phyloP scores from a whole-genome alignment of 306 rosid genomes.

The Medicago truncatula region DNA sequence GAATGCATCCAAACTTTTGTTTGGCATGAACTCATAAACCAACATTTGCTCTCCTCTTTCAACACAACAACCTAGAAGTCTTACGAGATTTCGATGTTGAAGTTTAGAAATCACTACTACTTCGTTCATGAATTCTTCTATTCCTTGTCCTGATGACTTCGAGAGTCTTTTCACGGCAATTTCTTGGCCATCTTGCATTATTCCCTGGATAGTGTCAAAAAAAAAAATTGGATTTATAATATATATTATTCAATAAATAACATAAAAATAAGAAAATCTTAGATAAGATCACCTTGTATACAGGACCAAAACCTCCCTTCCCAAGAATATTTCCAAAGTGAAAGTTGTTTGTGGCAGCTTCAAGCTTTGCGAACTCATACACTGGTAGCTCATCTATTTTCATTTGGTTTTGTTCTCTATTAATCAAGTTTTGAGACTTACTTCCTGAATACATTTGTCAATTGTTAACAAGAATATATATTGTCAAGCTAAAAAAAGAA shows the following conservation, averaged over 20 bases:
- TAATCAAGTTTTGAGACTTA: neutral
- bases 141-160: slow-evolving; percentile 50
- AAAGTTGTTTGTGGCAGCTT: slow-evolving; percentile 45
- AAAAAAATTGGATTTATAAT: neutral
- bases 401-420: neutral
- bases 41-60: slow-evolving; percentile 53
- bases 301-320: slow-evolving; percentile 48
- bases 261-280: neutral
- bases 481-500: neutral
- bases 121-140: slow-evolving; percentile 58
- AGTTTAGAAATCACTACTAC: slow-evolving; percentile 54
- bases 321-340: slow-evolving; percentile 42
- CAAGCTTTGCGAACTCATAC: slow-evolving; percentile 41
- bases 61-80: slow-evolving; percentile 55
- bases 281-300: slow-evolving; percentile 38
- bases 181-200: slow-evolving; percentile 47
- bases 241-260: neutral
- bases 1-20: slow-evolving; percentile 55
- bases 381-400: slow-evolving; percentile 41
- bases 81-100: slow-evolving; percentile 61
- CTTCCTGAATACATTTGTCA: slow-evolving; percentile 30
- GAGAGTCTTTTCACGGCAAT: slow-evolving; percentile 58
- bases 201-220: slow-evolving; percentile 36
- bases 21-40: slow-evolving; percentile 59
- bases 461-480: neutral